Evolutionary conservation across 2,329 filamentous ascomycete species (phyloP), one percentile per base, ranked within the genome.

Genomic region (Fusarium verticillioides): DNA sequence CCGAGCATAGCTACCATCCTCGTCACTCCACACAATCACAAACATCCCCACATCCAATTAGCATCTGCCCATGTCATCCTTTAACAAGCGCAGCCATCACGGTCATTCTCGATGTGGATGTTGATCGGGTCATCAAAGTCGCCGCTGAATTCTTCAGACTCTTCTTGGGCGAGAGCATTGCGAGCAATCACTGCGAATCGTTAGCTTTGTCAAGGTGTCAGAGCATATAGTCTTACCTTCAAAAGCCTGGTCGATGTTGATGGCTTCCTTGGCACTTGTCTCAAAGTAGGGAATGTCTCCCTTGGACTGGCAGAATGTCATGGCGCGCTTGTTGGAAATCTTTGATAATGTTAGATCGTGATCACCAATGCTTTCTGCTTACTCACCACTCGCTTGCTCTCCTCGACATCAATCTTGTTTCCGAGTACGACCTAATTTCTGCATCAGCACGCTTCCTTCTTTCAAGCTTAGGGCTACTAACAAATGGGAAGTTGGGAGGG

Each of bases 361-460:
- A 54, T 52, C 44, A 32, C 32, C 34, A 42, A 12, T 21, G 13
- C 23, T 9, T 42, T 32, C 7, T 10, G 39, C 34, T 36, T 5
- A 63, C 67, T 28, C 81, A 93, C 93, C 87, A 96, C 94, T 82
- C 96, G 90, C 88, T 98, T 98, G 87, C 93, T 97, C 85, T 98
- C 96, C 82, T 98, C 96, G 50, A 98, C 92, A 85, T 99, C 96
- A 79, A 99, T 97, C 89, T 99, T 99, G 89, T 99, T 99, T 65
- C 96, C 96, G 66, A 99, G 90, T 43, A 99, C 96, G 68, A 97
- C 93, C 93, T 96, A 76, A 64, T 28, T 39, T 10, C 44, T 39
- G n/a, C 19, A 67, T 82, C 59, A 82, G 75, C 39, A 54, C 21
- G 44, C 26, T 19, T 36, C 11, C 26, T 28, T 30, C 8, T 11